Evolutionary conservation across 495 filamentous ascomycete species (phyloP), one percentile per base, ranked within the genome.

Genomic region (Penicillium riverlandense): DNA sequence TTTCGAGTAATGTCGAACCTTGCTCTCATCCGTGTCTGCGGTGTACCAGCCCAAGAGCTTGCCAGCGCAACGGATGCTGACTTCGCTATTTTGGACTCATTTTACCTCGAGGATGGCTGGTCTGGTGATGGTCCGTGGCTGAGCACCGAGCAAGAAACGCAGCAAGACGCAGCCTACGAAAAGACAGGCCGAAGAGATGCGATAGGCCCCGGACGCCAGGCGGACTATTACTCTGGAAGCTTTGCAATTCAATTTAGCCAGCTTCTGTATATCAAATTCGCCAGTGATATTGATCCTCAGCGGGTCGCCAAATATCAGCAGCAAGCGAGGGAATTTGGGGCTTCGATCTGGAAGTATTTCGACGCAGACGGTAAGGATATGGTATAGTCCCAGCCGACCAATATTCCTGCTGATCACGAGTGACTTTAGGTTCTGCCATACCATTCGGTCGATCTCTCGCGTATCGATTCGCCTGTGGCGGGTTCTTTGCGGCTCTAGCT

Each of bases 401-500:
- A 22, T 22, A 6, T 6, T 6, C 22, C 4, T 22, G 6, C 22
- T 22, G 4, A 22, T 30, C 14, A 16, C 1, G n/a, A 16, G 16
- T 31, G 12, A 36, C 16, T 7, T 11, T 38, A 50, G 47, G 47
- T 7, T 35, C 51, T 12, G 55, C 51, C 7, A 82, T 85, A 40
- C 84, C 85, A 11, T 89, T 87, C 48, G 84, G 85, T 22, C 72
- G 84, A 6, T 81, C 75, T 33, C 74, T 86, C n/a, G 83, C 80
- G 6, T 89, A 89, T 62, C 71, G 84, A 27, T 86, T 86, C 58
- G 82, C 83, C 13, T 86, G 86, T 75, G 79, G 79, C 1, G 82
- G 75, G 7, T 89, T 87, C 64, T 89, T 82, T 79, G 77, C 80
- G 30, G 79, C 83, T 10, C 55, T 84, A 31, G 83, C 80, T 1